A percentile compares a stretch with the other conserved stretches of the same genome.
Evolutionary conservation across 805 yeast species (phyloP).

Genomic region (Yarrowia sp.): DNA sequence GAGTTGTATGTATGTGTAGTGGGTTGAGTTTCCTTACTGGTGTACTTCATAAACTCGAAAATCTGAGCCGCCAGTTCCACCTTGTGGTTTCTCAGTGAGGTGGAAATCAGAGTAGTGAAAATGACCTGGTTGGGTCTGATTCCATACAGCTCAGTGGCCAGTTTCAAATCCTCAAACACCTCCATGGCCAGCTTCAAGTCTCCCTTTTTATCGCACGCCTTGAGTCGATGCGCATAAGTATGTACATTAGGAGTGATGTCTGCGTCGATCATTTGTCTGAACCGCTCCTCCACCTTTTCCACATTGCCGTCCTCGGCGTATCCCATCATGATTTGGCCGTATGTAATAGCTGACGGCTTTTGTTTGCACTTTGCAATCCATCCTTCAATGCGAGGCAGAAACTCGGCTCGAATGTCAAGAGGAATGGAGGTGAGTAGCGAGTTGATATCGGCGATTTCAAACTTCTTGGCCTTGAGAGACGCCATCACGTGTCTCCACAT

Average conservation of each 20-base stretch:
- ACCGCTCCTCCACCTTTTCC: constrained; percentile 1
- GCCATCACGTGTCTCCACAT: constrained; percentile 2
- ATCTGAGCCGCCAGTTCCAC: constrained; percentile 24
- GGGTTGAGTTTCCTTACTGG: constrained; percentile 15
- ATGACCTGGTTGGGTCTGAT: constrained; percentile 19
- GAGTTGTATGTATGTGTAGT: constrained; percentile 18
- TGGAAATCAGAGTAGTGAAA: constrained; percentile 15
- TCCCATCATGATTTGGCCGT: constrained; percentile 16
- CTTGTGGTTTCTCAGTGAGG: constrained; percentile 5
- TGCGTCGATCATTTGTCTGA: not conserved
- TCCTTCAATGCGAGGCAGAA: not conserved
- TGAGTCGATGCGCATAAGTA: constrained; percentile 17
- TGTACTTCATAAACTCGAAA: constrained; percentile 25
- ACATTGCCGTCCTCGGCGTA: constrained; percentile 20
- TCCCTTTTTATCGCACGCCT: constrained; percentile 12
- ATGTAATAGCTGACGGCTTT: not conserved
- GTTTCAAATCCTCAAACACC: not conserved
- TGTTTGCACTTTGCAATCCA: not conserved
- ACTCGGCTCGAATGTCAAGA: constrained; percentile 6
- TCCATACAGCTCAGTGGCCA: not conserved
- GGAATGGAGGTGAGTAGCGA: constrained; percentile 23
- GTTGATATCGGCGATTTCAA: constrained; percentile 1
- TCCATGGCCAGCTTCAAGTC: constrained; percentile 9
- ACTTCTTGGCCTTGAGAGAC: not conserved
- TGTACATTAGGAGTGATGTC: not conserved